A percentile compares a stretch with the other conserved stretches of the same genome.
phyloP scores from a whole-genome alignment of 352 stramenopile species.

The Globisporangium cylindrosporum region DNA sequence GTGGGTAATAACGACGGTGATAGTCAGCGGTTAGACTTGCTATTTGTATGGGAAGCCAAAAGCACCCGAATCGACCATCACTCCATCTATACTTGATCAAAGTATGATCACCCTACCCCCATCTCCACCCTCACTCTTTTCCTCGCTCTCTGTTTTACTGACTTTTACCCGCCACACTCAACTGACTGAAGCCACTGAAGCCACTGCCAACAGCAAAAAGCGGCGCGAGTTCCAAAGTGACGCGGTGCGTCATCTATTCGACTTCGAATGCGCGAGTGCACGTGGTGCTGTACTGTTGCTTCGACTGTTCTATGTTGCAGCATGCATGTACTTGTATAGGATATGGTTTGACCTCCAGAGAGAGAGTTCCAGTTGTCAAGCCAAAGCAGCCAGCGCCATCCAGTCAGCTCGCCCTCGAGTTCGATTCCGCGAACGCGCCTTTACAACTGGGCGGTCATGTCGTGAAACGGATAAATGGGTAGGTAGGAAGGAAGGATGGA shows the following conservation, averaged over 20 bases:
- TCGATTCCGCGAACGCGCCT: conserved; percentile 7
- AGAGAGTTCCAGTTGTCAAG: not conserved
- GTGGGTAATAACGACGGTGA: not conserved
- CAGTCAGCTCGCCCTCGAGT: not conserved
- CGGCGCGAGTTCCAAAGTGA: not conserved
- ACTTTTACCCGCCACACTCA: conserved; percentile 6
- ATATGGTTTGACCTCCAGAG: no score
- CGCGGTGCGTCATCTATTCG: not conserved
- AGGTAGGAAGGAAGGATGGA: no score
- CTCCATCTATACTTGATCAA: not conserved
- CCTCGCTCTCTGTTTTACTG: not conserved
- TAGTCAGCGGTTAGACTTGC: not conserved
- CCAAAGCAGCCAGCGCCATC: not conserved
- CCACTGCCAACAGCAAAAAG: not conserved
- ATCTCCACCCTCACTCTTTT: not conserved
- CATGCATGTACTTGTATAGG: no score
- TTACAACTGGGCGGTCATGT: conserved; percentile 1
- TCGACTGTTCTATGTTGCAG: no score
- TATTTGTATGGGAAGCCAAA: not conserved
- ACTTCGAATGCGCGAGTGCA: not conserved
- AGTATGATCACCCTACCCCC: not conserved
- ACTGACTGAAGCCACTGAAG: not conserved
- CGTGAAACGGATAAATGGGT: not conserved
- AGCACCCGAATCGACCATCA: not conserved
- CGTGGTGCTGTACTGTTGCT: not conserved